Base-by-base conservation (phyloP, 2,329 filamentous ascomycete genomes). In the Alternaria incomplexa region DNA sequence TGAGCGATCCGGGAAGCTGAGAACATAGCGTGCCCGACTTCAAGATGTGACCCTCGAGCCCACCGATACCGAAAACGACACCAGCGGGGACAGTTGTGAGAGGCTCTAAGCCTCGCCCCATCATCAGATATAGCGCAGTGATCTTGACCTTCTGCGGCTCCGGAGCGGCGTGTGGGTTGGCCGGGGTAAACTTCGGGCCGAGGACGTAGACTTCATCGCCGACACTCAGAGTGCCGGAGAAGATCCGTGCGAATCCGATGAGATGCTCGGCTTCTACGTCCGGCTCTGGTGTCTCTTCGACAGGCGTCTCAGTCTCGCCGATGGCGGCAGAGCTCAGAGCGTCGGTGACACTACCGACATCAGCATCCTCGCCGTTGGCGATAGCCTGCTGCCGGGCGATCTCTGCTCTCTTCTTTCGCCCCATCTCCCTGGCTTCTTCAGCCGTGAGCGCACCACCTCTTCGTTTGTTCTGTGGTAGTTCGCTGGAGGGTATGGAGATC, bases 21-120 rank as follows among this genome's bases (percentile, higher is more conserved):
- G 93, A 97, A 82, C 93, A 97, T 4, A 99, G 84, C 0, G 96
- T 99, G 12, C 94, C 96, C 1, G 93, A 96, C 79, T 99, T 99
- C 58, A 99, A 85, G n/a, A 99, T 91, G 64, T 95, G 91, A 15
- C 94, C 95, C 74, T 96, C 94, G 1, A 99, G 87, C 2, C 96
- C 96, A 30, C 91, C 93, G 58, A 99, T 96, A 23, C 96, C 96
- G 75, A 99, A 98, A 5, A 99, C 91, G 8, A 97, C 94, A 46
- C 96, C 96, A 1, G 96, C 95, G 6, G 95, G 95, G 0, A 98
- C 95, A 0, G 91, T 91, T 15, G 88, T 87, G 0, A 99, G 86
- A 1, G 90, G 87, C 75, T 98, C 95, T 5, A 99, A 84, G 62
- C 91, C 91, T 62, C 95, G 88, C 28, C 96, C 96, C 96, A 99